Conservation (phyloP, 768 basidiomycete species). For the Termitomyces titanicus region DNA sequence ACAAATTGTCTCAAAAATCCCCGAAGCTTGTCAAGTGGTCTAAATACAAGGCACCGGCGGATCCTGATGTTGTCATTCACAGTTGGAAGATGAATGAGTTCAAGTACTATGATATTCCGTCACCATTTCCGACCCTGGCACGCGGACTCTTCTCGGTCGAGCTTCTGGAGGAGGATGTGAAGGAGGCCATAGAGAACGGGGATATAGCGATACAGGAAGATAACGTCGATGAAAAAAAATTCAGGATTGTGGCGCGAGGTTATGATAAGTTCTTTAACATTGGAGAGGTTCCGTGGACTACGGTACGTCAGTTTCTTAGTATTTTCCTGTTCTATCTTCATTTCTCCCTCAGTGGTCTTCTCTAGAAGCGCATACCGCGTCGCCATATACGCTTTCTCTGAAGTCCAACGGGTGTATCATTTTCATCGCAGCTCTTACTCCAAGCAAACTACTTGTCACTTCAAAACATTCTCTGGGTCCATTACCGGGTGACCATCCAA, state of each 20-base stretch:
- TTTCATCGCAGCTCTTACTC: conserved; percentile 83
- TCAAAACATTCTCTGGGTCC: conserved; percentile 91
- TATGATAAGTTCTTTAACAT: conserved; percentile 99
- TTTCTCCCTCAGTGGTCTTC: conserved; percentile 60
- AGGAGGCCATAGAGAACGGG: conserved; percentile 15
- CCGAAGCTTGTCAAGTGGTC: conserved; percentile 66
- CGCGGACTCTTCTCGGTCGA: conserved; percentile 82
- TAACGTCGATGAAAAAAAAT: conserved; percentile 20
- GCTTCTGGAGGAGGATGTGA: conserved; percentile 21
- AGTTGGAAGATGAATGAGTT: conserved; percentile 99
- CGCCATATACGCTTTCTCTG: conserved; percentile 82
- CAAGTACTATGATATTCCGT: conserved; percentile 87
- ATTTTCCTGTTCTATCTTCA: conserved; percentile 1
- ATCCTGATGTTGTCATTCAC: conserved; percentile 50
- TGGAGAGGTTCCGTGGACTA: conserved; percentile 93
- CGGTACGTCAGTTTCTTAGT: conserved; percentile 44
- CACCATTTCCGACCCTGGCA: conserved; percentile 93
- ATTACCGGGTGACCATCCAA: conserved; percentile 33
- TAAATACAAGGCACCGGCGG: conserved; percentile 53
- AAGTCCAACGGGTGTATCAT: conserved; percentile 99
- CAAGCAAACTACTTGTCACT: conserved; percentile 72
- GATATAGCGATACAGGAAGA: conserved; percentile 3
- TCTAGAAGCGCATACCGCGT: conserved; percentile 61
- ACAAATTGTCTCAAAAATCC: conserved; percentile 45
- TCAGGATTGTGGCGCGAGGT: conserved; percentile 79